Conservation (phyloP, 2,329 filamentous ascomycete species). For the Fusarium musae region DNA sequence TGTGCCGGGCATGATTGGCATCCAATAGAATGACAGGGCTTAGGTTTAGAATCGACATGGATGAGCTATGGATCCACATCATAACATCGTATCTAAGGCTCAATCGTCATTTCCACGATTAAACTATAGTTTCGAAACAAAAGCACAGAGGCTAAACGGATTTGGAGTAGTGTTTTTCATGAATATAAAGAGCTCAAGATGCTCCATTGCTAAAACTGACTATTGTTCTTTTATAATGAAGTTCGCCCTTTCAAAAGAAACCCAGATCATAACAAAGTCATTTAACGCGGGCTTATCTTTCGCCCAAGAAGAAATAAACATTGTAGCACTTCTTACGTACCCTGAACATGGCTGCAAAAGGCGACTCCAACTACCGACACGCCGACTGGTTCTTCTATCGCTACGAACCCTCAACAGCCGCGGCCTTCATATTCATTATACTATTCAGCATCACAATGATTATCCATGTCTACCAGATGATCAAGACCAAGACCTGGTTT, state of each 20-base stretch:
- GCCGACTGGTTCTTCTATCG: not conserved
- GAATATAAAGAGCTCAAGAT: not conserved
- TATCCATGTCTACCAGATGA: not conserved
- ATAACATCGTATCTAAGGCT: not conserved
- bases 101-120: not conserved
- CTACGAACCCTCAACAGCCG: not conserved
- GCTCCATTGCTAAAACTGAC: not conserved
- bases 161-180: not conserved
- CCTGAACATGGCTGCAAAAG: not conserved
- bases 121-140: not conserved
- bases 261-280: not conserved
- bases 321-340: not conserved
- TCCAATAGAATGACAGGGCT: not conserved
- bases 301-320: not conserved
- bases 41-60: not conserved
- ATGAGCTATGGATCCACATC: not conserved
- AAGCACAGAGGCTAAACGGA: not conserved
- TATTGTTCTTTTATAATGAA: too few relatives aligned
- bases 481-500: not conserved
- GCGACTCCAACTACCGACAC: not conserved
- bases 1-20: too few relatives aligned
- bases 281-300: not conserved
- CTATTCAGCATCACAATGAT: not conserved
- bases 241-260: too few relatives aligned
- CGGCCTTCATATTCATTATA: not conserved